Base-by-base conservation (phyloP, 495 filamentous ascomycete genomes). In the Viridothelium virens region DNA sequence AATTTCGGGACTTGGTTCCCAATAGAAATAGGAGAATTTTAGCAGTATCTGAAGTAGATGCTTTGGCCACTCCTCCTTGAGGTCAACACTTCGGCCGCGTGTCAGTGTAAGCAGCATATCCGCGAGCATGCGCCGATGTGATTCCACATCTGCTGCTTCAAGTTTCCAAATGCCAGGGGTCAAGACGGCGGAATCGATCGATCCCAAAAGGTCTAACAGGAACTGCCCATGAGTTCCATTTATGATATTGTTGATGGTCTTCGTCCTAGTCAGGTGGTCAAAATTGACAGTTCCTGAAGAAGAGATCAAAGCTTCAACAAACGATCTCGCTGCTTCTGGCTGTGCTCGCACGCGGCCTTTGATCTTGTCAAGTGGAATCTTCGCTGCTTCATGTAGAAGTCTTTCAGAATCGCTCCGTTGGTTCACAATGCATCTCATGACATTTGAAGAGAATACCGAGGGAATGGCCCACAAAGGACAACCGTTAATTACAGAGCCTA, bases 261-360 rank as follows among this genome's bases (percentile, higher is more conserved):
- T 96, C 1, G 89, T 91, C 74, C 89, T 96, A 6, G 92, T 96
- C 25, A 87, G 77, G 38, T 89, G 85, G 74, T 97, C 95, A 72
- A 97, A 95, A 74, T 87, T 90, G 62, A 91, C 82, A 0, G 82
- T 80, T 2, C 90, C 91, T 46, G 86, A 74, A 50, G 86, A 84
- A 50, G 83, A 82, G 62, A 93, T 82, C 9, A 98, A 77, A 18
- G 84, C 82, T 1, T 79, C 78, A 31, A 96, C 74, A 4, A 92
- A 77, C 3, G 79, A 76, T 0, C 83, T 76, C 12, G 89, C 80
- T 7, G 86, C 76, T 25, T 78, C 78, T 5, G 90, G 87, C 25
- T 90, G 77, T 9, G 79, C 78, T 61, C 89, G 84, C 0, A 88
- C 87, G n/a, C 85, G 83, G 14, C 75, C 73, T 67, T 90, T 83